These are phyloP conservation scores for Annulohypoxylon stygium DNA, from an alignment of 495 filamentous ascomycete genomes.

Conservation along the genomic window DNA sequence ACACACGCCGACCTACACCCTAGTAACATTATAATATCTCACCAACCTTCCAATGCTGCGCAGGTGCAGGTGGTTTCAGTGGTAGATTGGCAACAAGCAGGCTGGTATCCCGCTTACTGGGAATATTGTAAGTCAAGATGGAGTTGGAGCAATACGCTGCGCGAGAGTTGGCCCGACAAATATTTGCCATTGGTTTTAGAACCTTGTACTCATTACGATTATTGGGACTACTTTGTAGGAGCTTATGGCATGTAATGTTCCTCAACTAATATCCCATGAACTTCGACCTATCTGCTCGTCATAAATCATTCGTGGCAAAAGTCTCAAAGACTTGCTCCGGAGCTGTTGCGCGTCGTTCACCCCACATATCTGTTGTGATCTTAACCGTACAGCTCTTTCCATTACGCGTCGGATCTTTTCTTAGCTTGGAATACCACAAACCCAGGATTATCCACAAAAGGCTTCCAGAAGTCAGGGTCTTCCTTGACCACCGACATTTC, in stretches of 20 bases:
- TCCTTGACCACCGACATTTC: constrained; percentile 36
- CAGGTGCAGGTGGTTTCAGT: constrained; percentile 54
- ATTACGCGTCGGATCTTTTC: neutral
- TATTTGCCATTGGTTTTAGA: neutral
- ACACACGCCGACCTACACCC: constrained; percentile 64
- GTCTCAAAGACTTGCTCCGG: too few species aligned
- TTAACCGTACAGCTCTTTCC: neutral
- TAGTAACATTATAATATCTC: constrained; percentile 57
- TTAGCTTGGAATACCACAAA: constrained; percentile 24
- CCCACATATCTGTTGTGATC: too few species aligned
- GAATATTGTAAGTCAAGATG: constrained; percentile 58
- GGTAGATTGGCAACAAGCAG: constrained; percentile 65
- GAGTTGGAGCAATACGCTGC: constrained; percentile 11
- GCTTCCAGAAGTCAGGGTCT: constrained; percentile 48
- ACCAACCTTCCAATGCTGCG: constrained; percentile 29
- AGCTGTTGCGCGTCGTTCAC: too few species aligned
- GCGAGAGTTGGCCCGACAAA: neutral
- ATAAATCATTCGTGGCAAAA: too few species aligned
- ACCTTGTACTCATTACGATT: neutral
- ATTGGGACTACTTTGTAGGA: neutral
- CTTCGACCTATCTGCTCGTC: too few species aligned
- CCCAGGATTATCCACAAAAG: constrained; percentile 44
- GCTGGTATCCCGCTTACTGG: constrained; percentile 63
- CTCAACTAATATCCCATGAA: too few species aligned
- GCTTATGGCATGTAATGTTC: neutral